Conservation (phyloP, 2,329 filamentous ascomycete species). For the Bimuria novae-zelandiae region DNA sequence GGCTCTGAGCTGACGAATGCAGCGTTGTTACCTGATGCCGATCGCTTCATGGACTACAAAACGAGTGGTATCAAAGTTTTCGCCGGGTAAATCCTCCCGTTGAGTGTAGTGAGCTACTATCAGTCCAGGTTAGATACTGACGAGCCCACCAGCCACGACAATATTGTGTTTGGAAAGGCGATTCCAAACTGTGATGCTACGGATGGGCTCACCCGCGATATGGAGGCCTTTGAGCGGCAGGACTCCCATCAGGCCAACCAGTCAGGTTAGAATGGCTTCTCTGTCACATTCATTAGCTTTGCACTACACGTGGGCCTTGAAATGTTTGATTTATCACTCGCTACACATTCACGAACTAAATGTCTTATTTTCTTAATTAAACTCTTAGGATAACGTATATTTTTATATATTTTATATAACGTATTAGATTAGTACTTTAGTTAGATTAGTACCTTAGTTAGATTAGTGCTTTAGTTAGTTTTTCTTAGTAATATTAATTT, state of each 20-base stretch:
- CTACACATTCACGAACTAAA: too few relatives aligned
- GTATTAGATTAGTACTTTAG: too few relatives aligned
- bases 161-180: conserved; percentile 32
- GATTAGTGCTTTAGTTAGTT: too few relatives aligned
- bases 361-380: too few relatives aligned
- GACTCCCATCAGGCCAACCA: not conserved
- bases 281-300: not conserved
- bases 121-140: not conserved
- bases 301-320: not conserved
- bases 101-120: too few relatives aligned
- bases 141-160: conserved; percentile 18
- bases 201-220: conserved; percentile 24
- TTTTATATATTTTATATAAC: too few relatives aligned
- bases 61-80: conserved; percentile 28
- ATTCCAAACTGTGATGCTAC: conserved; percentile 28
- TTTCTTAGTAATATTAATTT: too few relatives aligned
- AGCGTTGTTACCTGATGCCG: conserved; percentile 29
- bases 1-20: not conserved
- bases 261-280: not conserved
- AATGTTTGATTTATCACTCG: not conserved
- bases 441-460: too few relatives aligned
- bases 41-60: conserved; percentile 34
- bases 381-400: too few relatives aligned
- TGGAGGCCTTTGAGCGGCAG: not conserved
- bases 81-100: conserved; percentile 26